Evolutionary conservation across 805 yeast species (phyloP).

Genomic region (Wickerhamomyces ciferrii): DNA sequence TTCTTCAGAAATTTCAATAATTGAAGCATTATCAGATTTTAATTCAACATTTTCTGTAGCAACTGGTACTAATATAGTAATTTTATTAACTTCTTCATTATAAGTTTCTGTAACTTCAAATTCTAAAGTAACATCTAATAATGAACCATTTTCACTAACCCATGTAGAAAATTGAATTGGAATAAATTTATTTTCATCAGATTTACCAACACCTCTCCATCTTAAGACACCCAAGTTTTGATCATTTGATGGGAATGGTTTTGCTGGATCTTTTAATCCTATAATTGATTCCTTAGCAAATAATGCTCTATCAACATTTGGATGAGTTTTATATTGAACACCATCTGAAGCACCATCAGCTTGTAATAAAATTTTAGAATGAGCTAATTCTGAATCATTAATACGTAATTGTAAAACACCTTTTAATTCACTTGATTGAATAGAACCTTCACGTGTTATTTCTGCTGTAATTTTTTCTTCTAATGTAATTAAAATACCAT

Average conservation of each 20-base stretch:
- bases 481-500: slow-evolving; percentile 74
- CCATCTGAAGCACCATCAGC: slow-evolving; percentile 42
- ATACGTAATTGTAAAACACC: slow-evolving; percentile 90
- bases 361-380: slow-evolving; percentile 55
- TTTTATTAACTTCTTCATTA: slow-evolving; percentile 45
- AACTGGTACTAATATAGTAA: slow-evolving; percentile 59
- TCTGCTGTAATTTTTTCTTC: slow-evolving; percentile 77
- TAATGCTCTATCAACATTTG: slow-evolving; percentile 80
- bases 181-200: slow-evolving; percentile 44
- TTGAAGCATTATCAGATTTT: slow-evolving; percentile 48
- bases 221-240: slow-evolving; percentile 87
- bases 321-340: slow-evolving; percentile 87
- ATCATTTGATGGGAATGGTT: slow-evolving; percentile 88
- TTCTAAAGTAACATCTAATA: slow-evolving; percentile 78
- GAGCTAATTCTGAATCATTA: slow-evolving; percentile 67
- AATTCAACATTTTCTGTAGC: slow-evolving; percentile 49
- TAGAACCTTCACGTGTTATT: slow-evolving; percentile 78
- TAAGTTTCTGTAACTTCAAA: slow-evolving; percentile 61
- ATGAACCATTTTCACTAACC: slow-evolving; percentile 63
- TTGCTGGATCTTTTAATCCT: slow-evolving; percentile 69
- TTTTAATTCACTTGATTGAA: slow-evolving; percentile 68
- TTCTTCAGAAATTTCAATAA: slow-evolving; percentile 55
- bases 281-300: slow-evolving; percentile 56
- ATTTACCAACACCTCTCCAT: slow-evolving; percentile 76
- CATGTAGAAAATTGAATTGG: slow-evolving; percentile 83